These are phyloP conservation scores for Cicer cuneatum DNA, from an alignment of 306 rosid genomes.

Conservation along the genomic window DNA sequence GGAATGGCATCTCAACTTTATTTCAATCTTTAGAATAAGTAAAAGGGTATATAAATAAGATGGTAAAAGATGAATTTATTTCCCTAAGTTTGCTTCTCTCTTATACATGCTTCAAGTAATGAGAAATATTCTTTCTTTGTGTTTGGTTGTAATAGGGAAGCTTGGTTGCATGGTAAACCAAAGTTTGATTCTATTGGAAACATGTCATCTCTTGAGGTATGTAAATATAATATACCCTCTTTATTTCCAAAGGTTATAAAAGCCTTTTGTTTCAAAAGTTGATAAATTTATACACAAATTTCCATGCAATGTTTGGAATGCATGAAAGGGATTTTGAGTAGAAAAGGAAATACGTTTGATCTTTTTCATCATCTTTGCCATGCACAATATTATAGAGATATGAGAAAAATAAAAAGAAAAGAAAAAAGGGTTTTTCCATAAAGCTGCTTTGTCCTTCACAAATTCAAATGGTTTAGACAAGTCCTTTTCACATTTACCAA, in stretches of 20 bases:
- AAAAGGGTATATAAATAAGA: conserved; percentile 52
- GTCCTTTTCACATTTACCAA: conserved; percentile 61
- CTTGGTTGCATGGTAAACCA: conserved; percentile 84
- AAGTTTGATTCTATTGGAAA: conserved; percentile 67
- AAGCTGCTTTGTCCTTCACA: conserved; percentile 67
- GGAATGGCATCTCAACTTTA: conserved; percentile 56
- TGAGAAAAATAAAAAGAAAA: conserved; percentile 42
- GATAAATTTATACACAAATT: conserved; percentile 26
- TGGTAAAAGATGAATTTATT: conserved; percentile 66
- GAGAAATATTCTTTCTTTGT: conserved; percentile 53
- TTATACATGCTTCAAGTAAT: conserved; percentile 62
- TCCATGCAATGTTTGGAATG: conserved; percentile 52
- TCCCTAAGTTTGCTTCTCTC: conserved; percentile 50
- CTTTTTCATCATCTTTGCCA: conserved; percentile 58
- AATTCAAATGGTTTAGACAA: conserved; percentile 52
- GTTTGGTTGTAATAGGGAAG: conserved; percentile 80
- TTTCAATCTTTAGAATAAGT: conserved; percentile 55
- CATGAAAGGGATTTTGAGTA: conserved; percentile 56
- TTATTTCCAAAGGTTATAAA: conserved; percentile 38
- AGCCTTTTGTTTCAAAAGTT: conserved; percentile 40
- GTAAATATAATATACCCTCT: conserved; percentile 35
- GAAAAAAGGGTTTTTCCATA: conserved; percentile 53
- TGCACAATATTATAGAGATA: conserved; percentile 52
- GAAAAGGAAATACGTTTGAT: conserved; percentile 60
- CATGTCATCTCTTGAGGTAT: conserved; percentile 72